Evolutionary conservation across 2,329 filamentous ascomycete genomes (phyloP).

Genomic region (Chaetomium sp.): DNA sequence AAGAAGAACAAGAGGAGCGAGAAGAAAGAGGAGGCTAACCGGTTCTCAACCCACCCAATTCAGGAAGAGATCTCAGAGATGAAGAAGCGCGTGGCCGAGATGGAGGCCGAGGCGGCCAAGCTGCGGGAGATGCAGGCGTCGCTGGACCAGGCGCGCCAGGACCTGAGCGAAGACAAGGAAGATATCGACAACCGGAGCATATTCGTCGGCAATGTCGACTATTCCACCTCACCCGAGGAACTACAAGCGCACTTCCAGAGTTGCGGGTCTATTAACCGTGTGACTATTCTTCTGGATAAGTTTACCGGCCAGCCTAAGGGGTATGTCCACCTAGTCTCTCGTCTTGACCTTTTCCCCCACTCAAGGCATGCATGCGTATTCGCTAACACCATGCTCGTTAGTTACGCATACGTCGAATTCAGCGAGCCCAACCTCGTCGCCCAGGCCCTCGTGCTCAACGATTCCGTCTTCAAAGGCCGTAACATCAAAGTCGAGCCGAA

Average conservation of each 20-base stretch:
- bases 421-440: constrained; percentile 88
- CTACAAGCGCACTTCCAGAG: constrained; percentile 98
- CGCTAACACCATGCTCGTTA: constrained; percentile 34
- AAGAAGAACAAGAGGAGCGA: neutral
- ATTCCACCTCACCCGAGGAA: constrained; percentile 93
- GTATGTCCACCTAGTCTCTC: constrained; percentile 39
- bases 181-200: constrained; percentile 93
- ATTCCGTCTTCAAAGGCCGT: constrained; percentile 89
- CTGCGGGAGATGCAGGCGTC: constrained; percentile 80
- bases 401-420: constrained; percentile 98
- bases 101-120: constrained; percentile 84
- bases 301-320: constrained; percentile 99
- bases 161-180: constrained; percentile 85
- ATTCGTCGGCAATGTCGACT: constrained; percentile 98
- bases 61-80: constrained; percentile 79
- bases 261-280: constrained; percentile 94
- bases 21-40: constrained; percentile 15
- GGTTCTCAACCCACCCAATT: neutral
- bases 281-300: constrained; percentile 96
- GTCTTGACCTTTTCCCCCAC: neutral
- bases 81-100: constrained; percentile 81
- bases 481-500: constrained; percentile 95
- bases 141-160: constrained; percentile 77
- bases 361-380: neutral
- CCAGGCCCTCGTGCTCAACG: constrained; percentile 89